A percentile compares a stretch with the other conserved stretches of the same genome.
phyloP scores from a whole-genome alignment of 2,329 filamentous ascomycete genomes.

The Hypomyces rosellus region DNA sequence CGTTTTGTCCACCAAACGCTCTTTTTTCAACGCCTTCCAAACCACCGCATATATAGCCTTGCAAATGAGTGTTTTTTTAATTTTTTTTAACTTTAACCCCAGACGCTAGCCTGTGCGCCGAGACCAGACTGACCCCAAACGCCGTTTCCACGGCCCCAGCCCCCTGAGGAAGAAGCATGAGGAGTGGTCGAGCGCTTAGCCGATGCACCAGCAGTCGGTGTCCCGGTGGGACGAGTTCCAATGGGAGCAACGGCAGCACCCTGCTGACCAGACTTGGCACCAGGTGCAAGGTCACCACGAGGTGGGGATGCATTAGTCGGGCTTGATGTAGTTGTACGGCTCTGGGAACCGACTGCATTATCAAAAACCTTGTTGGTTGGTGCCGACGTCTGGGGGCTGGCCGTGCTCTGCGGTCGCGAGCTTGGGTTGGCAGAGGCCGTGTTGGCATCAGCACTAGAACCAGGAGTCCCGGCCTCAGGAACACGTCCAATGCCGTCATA shows the following conservation, averaged over 20 bases:
- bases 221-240: slow-evolving; percentile 73
- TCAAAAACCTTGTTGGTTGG: slow-evolving; percentile 56
- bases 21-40: not conserved
- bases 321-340: slow-evolving; percentile 78
- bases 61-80: not conserved
- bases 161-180: slow-evolving; percentile 69
- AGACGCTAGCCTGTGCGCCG: slow-evolving; percentile 86
- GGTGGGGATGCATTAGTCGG: slow-evolving; percentile 73
- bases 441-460: slow-evolving; percentile 34
- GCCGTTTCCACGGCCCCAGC: slow-evolving; percentile 74
- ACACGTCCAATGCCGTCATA: slow-evolving; percentile 55
- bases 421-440: slow-evolving; percentile 43
- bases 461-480: slow-evolving; percentile 35
- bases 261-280: slow-evolving; percentile 46
- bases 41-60: not conserved
- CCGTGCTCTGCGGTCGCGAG: slow-evolving; percentile 76
- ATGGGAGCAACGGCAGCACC: slow-evolving; percentile 78
- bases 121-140: slow-evolving; percentile 81
- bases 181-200: slow-evolving; percentile 83
- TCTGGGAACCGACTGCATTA: slow-evolving; percentile 49
- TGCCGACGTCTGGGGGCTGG: slow-evolving; percentile 66
- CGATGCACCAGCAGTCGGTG: slow-evolving; percentile 42
- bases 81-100: slow-evolving; percentile 55
- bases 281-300: slow-evolving; percentile 48
- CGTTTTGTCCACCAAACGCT: not conserved